These are phyloP conservation scores for Cyberlindnera euphorbiiphila DNA, from an alignment of 805 yeast genomes.

Conservation along the genomic window DNA sequence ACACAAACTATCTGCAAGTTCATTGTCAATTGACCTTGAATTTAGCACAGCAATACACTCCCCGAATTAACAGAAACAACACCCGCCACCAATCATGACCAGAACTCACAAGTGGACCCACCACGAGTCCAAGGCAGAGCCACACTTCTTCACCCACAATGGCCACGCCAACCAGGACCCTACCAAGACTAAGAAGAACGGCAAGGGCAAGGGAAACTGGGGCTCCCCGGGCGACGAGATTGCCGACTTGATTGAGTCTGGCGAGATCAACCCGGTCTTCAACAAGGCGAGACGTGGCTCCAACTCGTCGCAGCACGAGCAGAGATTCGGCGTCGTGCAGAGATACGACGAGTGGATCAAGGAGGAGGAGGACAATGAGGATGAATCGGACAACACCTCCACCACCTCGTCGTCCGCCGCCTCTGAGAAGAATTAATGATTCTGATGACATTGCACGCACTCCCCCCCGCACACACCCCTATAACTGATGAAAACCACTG, in stretches of 20 bases:
- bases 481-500: too few relatives aligned
- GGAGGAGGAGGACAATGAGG: constrained; percentile 15
- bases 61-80: constrained; percentile 3
- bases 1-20: too few relatives aligned
- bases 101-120: constrained; percentile 75
- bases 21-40: background rate
- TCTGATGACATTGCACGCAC: background rate
- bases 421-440: constrained; percentile 1
- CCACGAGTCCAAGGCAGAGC: constrained; percentile 54
- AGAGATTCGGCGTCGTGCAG: constrained; percentile 33
- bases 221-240: constrained; percentile 79
- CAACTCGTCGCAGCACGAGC: constrained; percentile 42
- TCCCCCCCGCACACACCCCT: too few relatives aligned
- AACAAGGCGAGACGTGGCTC: constrained; percentile 50
- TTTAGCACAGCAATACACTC: background rate
- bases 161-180: constrained; percentile 71
- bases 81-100: constrained; percentile 43
- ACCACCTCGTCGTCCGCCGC: constrained; percentile 1
- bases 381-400: constrained; percentile 1
- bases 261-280: constrained; percentile 47
- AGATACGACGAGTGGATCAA: constrained; percentile 18
- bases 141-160: constrained; percentile 75
- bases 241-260: constrained; percentile 55
- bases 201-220: constrained; percentile 88
- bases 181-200: constrained; percentile 72